Evolutionary conservation across 1,284 basidiomycete genomes (phyloP).

Genomic region (Sphagnurus paluster): DNA sequence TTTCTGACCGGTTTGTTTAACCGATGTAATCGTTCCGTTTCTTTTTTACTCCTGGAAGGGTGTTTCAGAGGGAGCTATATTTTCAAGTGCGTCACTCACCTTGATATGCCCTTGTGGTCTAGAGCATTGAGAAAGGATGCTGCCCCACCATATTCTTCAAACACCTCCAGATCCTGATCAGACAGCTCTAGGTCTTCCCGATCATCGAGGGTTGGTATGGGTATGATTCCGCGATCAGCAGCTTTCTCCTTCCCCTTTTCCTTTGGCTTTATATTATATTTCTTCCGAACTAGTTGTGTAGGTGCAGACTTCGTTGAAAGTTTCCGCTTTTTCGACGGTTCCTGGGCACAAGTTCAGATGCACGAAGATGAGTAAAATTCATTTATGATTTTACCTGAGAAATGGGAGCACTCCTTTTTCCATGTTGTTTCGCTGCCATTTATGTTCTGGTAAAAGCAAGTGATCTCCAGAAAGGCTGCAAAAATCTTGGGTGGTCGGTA

Average conservation of each 20-base stretch:
- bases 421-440: constrained; percentile 30
- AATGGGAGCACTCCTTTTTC: constrained; percentile 37
- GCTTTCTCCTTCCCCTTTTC: constrained; percentile 59
- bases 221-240: constrained; percentile 57
- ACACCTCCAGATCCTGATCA: constrained; percentile 61
- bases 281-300: constrained; percentile 19
- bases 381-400: constrained; percentile 27
- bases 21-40: constrained; percentile 63
- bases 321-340: constrained; percentile 49
- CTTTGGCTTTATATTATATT: constrained; percentile 33
- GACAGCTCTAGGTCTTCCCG: constrained; percentile 55
- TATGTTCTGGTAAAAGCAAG: background rate
- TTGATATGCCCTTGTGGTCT: constrained; percentile 70
- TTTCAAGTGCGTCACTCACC: constrained; percentile 50
- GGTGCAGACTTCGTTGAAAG: constrained; percentile 25
- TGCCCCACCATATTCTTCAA: constrained; percentile 58
- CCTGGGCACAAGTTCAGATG: constrained; percentile 14
- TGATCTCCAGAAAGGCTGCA: too few species aligned
- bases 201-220: constrained; percentile 51
- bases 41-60: constrained; percentile 73
- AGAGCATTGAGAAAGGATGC: constrained; percentile 61
- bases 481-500: background rate
- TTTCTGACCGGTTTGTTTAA: constrained; percentile 59
- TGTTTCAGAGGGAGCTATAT: constrained; percentile 1
- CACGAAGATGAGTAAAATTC: background rate